These are phyloP conservation scores for Sutorius australiensis DNA, from an alignment of 768 basidiomycete genomes.

Conservation along the genomic window DNA sequence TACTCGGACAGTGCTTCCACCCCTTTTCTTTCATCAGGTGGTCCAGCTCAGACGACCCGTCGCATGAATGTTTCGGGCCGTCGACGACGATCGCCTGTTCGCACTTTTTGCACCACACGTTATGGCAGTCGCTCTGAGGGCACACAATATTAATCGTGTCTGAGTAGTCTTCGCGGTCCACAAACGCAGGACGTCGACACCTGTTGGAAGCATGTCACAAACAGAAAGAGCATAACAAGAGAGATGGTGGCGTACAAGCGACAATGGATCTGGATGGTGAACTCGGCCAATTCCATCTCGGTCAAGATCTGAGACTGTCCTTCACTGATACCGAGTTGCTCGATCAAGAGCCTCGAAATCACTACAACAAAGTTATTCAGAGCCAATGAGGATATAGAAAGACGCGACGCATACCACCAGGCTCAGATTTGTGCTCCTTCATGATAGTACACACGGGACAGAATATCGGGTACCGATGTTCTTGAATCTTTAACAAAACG, in stretches of 20 bases:
- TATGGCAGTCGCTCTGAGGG: conserved; percentile 43
- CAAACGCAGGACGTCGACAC: conserved; percentile 45
- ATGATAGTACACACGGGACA: conserved; percentile 53
- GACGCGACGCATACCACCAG: conserved; percentile 30
- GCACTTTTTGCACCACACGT: conserved; percentile 63
- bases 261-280: conserved; percentile 46
- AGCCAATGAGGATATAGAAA: background rate
- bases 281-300: conserved; percentile 45
- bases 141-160: conserved; percentile 43
- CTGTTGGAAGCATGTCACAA: conserved; percentile 28
- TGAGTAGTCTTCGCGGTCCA: conserved; percentile 48
- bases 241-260: conserved; percentile 37
- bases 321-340: conserved; percentile 44
- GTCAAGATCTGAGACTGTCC: conserved; percentile 38
- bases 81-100: conserved; percentile 36
- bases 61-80: conserved; percentile 52
- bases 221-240: background rate
- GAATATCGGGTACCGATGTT: conserved; percentile 54
- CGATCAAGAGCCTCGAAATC: conserved; percentile 39
- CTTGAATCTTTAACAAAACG: conserved; percentile 43
- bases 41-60: conserved; percentile 52
- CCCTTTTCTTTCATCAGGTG: conserved; percentile 50
- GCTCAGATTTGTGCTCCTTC: conserved; percentile 19
- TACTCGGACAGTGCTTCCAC: conserved; percentile 65
- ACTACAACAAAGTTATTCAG: conserved; percentile 23